Conservation (phyloP, 257 asterid species). For the Solanum commersonii region DNA sequence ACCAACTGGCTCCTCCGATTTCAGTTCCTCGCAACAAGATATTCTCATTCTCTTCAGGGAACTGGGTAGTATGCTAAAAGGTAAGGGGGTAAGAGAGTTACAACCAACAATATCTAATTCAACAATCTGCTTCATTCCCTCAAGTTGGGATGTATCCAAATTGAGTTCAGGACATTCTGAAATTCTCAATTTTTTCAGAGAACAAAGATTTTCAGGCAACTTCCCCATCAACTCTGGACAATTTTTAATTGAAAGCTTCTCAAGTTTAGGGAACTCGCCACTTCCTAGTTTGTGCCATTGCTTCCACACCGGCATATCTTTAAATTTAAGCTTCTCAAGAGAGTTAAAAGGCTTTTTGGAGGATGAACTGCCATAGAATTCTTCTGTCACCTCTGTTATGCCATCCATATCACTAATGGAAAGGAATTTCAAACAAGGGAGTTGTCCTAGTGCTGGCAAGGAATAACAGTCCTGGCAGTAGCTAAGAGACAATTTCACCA, state of each 20-base stretch:
- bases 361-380: neutral
- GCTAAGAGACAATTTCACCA: neutral
- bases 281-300: neutral
- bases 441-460: neutral
- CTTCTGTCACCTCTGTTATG: neutral
- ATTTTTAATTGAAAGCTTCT: neutral
- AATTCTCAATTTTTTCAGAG: neutral
- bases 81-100: neutral
- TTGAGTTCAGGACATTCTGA: neutral
- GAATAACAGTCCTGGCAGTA: neutral
- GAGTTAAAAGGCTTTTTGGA: neutral
- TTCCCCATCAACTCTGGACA: neutral
- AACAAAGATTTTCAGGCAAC: neutral
- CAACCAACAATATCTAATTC: rapidly evolving
- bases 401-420: neutral
- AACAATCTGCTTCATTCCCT: neutral
- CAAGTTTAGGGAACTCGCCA: neutral
- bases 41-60: rapidly evolving
- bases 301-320: neutral
- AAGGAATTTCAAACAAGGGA: neutral
- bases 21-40: rapidly evolving
- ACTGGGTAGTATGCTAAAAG: neutral
- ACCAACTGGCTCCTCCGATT: neutral
- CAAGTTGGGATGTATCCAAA: neutral
- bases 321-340: neutral